phyloP scores from a whole-genome alignment of 2,329 filamentous ascomycete species.

The Fusarium hainanense region DNA sequence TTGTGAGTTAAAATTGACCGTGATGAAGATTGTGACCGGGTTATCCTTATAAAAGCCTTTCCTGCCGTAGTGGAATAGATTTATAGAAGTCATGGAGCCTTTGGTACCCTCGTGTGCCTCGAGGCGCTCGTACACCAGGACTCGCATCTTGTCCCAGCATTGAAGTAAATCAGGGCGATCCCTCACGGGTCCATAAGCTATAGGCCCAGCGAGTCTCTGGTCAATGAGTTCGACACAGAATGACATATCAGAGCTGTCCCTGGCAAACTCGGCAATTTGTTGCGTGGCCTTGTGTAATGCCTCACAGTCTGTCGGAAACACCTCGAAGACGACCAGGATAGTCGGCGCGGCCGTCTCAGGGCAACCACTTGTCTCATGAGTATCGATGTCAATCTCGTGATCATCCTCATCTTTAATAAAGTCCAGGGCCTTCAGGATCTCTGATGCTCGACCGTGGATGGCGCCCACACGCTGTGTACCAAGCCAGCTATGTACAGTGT shows the following conservation, averaged over 20 bases:
- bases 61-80: accelerated
- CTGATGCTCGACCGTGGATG: no score
- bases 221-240: not conserved
- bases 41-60: no score
- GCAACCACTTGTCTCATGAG: not conserved
- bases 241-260: accelerated
- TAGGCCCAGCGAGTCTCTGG: accelerated
- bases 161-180: not conserved
- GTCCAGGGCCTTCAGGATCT: no score
- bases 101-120: not conserved
- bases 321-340: accelerated
- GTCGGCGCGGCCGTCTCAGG: accelerated
- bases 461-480: no score
- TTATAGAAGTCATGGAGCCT: not conserved
- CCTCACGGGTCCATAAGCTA: accelerated
- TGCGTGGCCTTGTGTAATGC: not conserved
- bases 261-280: not conserved
- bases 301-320: not conserved
- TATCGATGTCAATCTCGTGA: no score
- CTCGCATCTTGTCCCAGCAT: not conserved
- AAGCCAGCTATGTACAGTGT: no score
- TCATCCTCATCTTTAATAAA: no score
- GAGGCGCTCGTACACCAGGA: not conserved
- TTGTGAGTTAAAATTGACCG: not conserved
- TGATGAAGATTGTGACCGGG: not conserved